A percentile compares a stretch with the other conserved stretches of the same genome.
Conservation (phyloP, 768 basidiomycete species). For the Floccularia luteovirens region DNA sequence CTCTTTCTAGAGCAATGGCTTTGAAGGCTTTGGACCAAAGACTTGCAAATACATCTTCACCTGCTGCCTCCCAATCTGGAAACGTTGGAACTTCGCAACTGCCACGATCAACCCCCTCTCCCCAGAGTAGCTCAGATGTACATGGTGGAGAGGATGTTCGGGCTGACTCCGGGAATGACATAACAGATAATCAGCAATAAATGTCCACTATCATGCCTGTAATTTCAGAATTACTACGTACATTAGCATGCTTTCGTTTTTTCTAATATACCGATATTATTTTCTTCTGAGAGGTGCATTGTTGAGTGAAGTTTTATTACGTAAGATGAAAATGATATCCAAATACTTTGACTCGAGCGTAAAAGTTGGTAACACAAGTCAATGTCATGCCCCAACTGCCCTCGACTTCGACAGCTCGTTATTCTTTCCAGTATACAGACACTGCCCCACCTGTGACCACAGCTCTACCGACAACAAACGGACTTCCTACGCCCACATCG, state of each 20-base stretch:
- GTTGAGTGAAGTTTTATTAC: neutral
- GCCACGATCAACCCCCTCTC: constrained; percentile 12
- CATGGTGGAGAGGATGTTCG: neutral
- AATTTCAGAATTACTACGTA: neutral
- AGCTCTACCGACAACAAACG: neutral
- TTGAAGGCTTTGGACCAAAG: constrained; percentile 95
- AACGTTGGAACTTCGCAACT: constrained; percentile 19
- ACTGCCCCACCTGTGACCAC: neutral
- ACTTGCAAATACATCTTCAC: constrained; percentile 58
- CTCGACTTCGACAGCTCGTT: neutral
- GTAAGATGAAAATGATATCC: too few relatives aligned
- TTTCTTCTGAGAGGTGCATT: neutral
- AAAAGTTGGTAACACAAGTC: neutral
- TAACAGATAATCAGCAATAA: neutral
- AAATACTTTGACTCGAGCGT: neutral
- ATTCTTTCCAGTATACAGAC: neutral
- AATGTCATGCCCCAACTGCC: constrained; percentile 5
- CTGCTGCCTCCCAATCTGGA: constrained; percentile 25
- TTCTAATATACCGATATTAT: neutral
- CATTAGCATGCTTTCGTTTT: neutral
- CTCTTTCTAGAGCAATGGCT: constrained; percentile 71
- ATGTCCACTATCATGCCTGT: neutral
- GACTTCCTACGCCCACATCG: neutral
- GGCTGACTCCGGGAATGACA: neutral
- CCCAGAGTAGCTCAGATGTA: neutral